Base-by-base conservation (phyloP, 2,329 filamentous ascomycete genomes). In the Dactylellina cionopaga region DNA sequence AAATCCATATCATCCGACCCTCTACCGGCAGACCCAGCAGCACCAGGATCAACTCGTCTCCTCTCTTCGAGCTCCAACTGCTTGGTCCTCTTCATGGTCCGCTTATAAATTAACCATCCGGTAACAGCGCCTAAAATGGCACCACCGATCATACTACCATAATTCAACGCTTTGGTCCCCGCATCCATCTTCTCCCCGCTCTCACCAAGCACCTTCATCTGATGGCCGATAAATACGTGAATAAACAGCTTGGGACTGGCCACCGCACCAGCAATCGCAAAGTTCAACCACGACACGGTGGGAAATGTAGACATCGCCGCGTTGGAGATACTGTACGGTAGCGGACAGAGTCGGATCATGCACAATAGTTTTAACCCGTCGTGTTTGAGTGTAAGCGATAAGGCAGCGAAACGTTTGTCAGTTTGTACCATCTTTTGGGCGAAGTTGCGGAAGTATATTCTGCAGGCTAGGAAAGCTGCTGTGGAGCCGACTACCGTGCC, bases 251-350 rank as follows among this genome's bases (percentile, higher is more conserved):
- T 99, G 5, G 95, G 95, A 11, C 86, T 88, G 9, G 92, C 89
- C 13, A 94, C 82, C 1, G 91, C 89, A 0, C 94, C 98, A 4
- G 95, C 94, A 46, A 92, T 80, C 29, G 89, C 89, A 81, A 96
- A 98, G 47, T 86, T 86, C 71, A 85, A 80, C 39, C 91, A 90
- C 22, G 89, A 86, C 31, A 99, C 91, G 29, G 90, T 96, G 1
- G 93, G 93, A 74, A 99, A 93, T 0, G 95, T 98, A 27, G 92
- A 92, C 62, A 99, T 87, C 72, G 96, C 96, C 54, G 92, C 95
- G 79, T 99, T 99, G 79, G 91, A 93, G 76, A 98, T 83, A 56
- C 91, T 95, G 80, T 96, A 99, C 11, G 95, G 95, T 71, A 99
- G 80, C 1, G 95, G 95, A 78, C 94, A 98, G 75, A 98, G 86